Percentiles rank a stretch among this genome's conserved stretches.
phyloP scores from a whole-genome alignment of 148 eudicot species.

The Nepenthes gracilis region DNA sequence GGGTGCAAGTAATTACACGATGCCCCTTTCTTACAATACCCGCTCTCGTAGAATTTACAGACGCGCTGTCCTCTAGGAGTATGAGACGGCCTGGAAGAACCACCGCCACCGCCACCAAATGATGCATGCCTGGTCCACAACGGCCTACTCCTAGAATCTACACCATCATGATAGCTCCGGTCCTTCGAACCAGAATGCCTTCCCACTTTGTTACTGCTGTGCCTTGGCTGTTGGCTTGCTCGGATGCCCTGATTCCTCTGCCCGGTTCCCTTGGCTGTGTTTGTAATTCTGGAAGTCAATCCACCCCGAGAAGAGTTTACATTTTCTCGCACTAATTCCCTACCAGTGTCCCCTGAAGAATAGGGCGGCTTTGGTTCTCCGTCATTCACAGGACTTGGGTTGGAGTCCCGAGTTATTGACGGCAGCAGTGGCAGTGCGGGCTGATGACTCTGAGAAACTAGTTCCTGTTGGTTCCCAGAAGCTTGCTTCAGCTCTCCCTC shows the following conservation, averaged over 20 bases:
- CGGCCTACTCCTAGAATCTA: constrained; percentile 37
- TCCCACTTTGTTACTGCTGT: constrained; percentile 18
- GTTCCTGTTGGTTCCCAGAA: constrained; percentile 7
- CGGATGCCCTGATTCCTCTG: constrained; percentile 8
- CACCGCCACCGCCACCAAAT: constrained; percentile 31
- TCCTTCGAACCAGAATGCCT: constrained; percentile 48
- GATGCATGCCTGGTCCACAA: constrained; percentile 44
- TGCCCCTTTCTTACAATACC: constrained; percentile 70
- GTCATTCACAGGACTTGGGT: constrained; percentile 11
- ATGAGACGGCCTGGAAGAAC: constrained; percentile 34
- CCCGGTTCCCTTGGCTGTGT: constrained; percentile 30
- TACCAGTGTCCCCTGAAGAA: constrained; percentile 8
- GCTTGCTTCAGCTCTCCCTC: constrained; percentile 27
- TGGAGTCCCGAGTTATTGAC: neutral
- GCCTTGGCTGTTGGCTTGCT: constrained; percentile 12
- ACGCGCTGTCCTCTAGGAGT: constrained; percentile 48
- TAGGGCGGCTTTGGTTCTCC: neutral
- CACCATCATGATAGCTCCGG: constrained; percentile 26
- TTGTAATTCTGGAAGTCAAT: constrained; percentile 31
- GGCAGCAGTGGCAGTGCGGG: constrained; percentile 8
- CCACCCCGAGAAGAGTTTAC: constrained; percentile 29
- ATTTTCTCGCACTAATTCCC: constrained; percentile 22
- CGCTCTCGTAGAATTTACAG: constrained; percentile 70
- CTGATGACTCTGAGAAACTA: neutral
- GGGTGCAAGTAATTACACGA: constrained; percentile 75